phyloP scores from a whole-genome alignment of 768 basidiomycete genomes.

The Rhodotorula kratochvilovae region DNA sequence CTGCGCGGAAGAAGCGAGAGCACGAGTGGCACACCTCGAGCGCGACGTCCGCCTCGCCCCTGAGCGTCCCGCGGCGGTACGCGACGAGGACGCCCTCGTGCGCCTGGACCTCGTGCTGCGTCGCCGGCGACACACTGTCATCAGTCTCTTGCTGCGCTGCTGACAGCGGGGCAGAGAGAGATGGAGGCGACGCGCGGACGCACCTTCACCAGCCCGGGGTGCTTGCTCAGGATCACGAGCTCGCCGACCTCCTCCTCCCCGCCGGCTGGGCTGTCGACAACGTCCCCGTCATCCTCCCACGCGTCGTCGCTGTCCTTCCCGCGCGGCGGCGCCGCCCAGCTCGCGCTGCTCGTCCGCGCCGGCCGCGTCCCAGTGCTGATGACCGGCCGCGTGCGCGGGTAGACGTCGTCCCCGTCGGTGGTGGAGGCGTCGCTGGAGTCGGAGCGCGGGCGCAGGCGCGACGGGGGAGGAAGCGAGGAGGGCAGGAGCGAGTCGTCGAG shows the following conservation, averaged over 20 bases:
- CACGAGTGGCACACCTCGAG: neutral
- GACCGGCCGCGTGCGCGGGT: neutral
- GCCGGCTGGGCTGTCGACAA: neutral
- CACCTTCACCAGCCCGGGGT: neutral
- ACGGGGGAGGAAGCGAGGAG: neutral
- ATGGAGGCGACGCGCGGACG: neutral
- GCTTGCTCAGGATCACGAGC: neutral
- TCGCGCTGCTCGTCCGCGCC: too few relatives aligned
- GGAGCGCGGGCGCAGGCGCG: too few relatives aligned
- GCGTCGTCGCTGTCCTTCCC: neutral
- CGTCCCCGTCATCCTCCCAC: neutral
- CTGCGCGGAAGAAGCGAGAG: too few relatives aligned
- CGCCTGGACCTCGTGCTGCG: slow-evolving; percentile 6
- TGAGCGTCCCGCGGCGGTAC: neutral
- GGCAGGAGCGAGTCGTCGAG: neutral
- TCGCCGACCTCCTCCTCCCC: neutral
- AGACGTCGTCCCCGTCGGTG: neutral
- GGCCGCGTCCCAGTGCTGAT: too few relatives aligned
- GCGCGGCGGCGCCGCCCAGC: too few relatives aligned
- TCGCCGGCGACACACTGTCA: too few relatives aligned
- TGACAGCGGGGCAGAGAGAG: too few relatives aligned
- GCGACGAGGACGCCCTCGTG: slow-evolving; percentile 21
- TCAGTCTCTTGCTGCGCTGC: too few relatives aligned
- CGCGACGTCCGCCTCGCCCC: neutral
- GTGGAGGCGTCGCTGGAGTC: too few relatives aligned